Evolutionary conservation across 305 asterid species (phyloP), one percentile per base, ranked within the genome.

Genomic region (Fraxinus baroniana): DNA sequence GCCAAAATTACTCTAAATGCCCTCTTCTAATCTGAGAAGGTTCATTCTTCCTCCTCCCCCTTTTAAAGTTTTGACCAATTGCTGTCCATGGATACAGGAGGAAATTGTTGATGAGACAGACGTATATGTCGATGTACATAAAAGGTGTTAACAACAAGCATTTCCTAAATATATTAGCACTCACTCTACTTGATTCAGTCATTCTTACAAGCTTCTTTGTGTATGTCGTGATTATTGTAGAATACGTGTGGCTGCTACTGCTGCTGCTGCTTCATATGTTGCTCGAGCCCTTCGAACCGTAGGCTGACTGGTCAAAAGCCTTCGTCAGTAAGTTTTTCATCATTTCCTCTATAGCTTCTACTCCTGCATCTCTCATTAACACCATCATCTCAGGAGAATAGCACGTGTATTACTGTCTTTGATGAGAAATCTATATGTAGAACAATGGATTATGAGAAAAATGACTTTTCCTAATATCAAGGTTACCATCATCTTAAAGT

Each of bases 91-190:
- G 80, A 72, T 80, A 85, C 94, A 96, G 99, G 98, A 94, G 88
- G 98, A 96, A 90, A 96, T 96, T 77, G 98, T 96, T 28, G 99
- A 96, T 35, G 99, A 96, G 93, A 96, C 99, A 5, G 99, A 96
- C 78, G 98, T 89, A 79, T 96, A 91, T 79, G 41, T 96, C 26
- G 99, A 96, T 78, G 99, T 96, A 64, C 99, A 96, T 87, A 96
- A 92, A 91, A 94, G 98, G 99, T 96, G 57, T 68, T 12, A 7
- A 82, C 32, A 68, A 52, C 70, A 24, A n/a, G n/a, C 70, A 66
- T 71, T 81, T 37, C 77, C 24, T 75, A 41, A 49, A 39, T 55
- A 33, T 37, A 33, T 74, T 82, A 71, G 2, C 28, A 7, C 8
- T 82, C 80, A 7, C 13, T 64, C 80, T 80, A 60, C 49, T 75